Percentiles rank a stretch among this genome's conserved stretches.
These are phyloP conservation scores for Xylaria multiplex DNA, from an alignment of 2,329 filamentous ascomycete species.

Conservation along the genomic window DNA sequence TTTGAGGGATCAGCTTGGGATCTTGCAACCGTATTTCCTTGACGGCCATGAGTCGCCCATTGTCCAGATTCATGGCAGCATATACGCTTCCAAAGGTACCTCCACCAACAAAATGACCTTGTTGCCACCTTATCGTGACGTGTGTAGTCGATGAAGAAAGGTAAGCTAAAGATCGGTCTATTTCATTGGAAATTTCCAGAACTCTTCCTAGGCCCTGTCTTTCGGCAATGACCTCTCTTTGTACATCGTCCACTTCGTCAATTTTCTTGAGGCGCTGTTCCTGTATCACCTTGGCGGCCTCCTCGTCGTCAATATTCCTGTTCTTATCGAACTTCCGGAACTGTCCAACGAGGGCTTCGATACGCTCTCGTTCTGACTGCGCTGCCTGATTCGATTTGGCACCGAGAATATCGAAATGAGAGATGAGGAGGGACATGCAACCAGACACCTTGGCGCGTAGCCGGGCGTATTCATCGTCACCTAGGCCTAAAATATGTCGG, in stretches of 20 bases:
- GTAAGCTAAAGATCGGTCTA: conserved; percentile 92
- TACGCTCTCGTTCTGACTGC: conserved; percentile 88
- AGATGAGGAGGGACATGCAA: conserved; percentile 97
- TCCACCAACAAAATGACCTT: conserved; percentile 96
- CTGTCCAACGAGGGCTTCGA: conserved; percentile 82
- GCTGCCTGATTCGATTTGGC: conserved; percentile 92
- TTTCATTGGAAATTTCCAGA: conserved; percentile 93
- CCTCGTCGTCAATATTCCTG: conserved; percentile 79
- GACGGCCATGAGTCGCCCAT: conserved; percentile 95
- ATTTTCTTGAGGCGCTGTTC: conserved; percentile 80
- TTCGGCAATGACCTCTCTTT: conserved; percentile 83
- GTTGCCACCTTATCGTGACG: conserved; percentile 95
- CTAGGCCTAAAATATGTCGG: conserved; percentile 89
- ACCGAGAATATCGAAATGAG: conserved; percentile 99
- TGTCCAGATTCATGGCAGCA: conserved; percentile 95
- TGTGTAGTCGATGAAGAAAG: conserved; percentile 95
- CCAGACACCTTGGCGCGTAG: conserved; percentile 90
- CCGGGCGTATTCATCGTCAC: conserved; percentile 84
- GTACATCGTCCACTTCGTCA: conserved; percentile 77
- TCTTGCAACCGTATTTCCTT: conserved; percentile 98
- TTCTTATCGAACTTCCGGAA: conserved; percentile 83
- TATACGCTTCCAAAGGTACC: conserved; percentile 98
- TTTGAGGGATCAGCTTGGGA: conserved; percentile 92
- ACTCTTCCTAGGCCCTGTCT: conserved; percentile 89
- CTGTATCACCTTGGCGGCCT: conserved; percentile 78